A percentile compares a stretch with the other conserved stretches of the same genome.
Evolutionary conservation across 2,329 filamentous ascomycete genomes (phyloP).

Genomic region (Aspergillus niger): DNA sequence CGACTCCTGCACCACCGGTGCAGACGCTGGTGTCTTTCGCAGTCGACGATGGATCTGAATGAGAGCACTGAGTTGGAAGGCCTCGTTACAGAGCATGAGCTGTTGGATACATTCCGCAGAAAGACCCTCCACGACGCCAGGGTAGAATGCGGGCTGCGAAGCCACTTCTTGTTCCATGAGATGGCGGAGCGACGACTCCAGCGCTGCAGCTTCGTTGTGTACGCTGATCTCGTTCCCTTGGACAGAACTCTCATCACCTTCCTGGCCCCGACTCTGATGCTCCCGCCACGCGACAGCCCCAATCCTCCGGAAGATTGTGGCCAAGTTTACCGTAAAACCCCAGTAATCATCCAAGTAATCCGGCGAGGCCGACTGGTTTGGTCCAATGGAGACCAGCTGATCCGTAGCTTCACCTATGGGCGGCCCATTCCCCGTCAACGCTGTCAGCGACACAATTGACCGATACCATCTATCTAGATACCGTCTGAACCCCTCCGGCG

Average conservation of each 20-base stretch:
- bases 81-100: slow-evolving; percentile 45
- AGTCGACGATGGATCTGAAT: slow-evolving; percentile 47
- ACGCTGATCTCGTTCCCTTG: slow-evolving; percentile 25
- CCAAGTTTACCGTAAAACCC: slow-evolving; percentile 44
- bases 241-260: slow-evolving; percentile 15
- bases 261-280: slow-evolving; percentile 20
- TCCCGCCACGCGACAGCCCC: slow-evolving; percentile 39
- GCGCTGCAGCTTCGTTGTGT: slow-evolving; percentile 32
- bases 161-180: slow-evolving; percentile 37
- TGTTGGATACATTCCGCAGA: slow-evolving; percentile 36
- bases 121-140: slow-evolving; percentile 37
- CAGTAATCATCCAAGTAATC: slow-evolving; percentile 48
- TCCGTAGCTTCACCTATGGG: slow-evolving; percentile 33
- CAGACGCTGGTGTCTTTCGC: slow-evolving; percentile 33
- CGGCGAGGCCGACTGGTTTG: slow-evolving; percentile 17
- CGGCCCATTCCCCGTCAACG: slow-evolving; percentile 42
- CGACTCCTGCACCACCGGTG: slow-evolving; percentile 37
- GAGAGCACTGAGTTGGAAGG: slow-evolving; percentile 47
- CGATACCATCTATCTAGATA: slow-evolving; percentile 46
- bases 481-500: slow-evolving; percentile 36
- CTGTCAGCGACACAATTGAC: slow-evolving; percentile 46
- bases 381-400: slow-evolving; percentile 18
- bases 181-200: slow-evolving; percentile 38
- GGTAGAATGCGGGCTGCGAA: slow-evolving; percentile 38
- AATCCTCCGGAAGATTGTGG: slow-evolving; percentile 43